phyloP scores from a whole-genome alignment of 164 flowering plant genomes.

The Stephania japonica region DNA sequence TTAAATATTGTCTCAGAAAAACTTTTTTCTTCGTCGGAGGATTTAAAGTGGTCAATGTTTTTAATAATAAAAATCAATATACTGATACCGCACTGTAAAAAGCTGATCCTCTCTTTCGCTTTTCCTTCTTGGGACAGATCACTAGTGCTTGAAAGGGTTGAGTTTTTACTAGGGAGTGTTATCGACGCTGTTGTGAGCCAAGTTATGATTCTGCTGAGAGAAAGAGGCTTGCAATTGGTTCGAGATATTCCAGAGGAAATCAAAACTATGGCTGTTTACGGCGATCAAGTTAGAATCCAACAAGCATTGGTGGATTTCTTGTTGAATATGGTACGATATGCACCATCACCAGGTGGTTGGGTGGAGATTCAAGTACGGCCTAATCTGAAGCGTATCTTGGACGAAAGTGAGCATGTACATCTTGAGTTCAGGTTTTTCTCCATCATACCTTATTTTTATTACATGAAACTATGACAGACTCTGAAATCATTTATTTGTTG shows the following conservation, averaged over 20 bases:
- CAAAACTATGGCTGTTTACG: slow-evolving; percentile 59
- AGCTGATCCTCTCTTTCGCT: background rate
- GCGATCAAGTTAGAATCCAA: slow-evolving; percentile 85
- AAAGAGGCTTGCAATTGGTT: slow-evolving; percentile 68
- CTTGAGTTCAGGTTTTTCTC: slow-evolving; percentile 71
- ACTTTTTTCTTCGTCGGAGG: background rate
- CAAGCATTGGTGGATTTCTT: slow-evolving; percentile 81
- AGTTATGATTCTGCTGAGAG: slow-evolving; percentile 69
- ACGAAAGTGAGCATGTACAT: slow-evolving; percentile 36
- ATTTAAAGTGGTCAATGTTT: background rate
- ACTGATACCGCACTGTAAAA: background rate
- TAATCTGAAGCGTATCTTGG: slow-evolving; percentile 45
- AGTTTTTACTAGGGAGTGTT: slow-evolving; percentile 71
- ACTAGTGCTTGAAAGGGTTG: slow-evolving; percentile 66
- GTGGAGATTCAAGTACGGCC: slow-evolving; percentile 84
- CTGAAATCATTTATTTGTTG: background rate
- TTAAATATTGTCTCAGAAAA: background rate
- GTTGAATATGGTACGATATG: slow-evolving; percentile 69
- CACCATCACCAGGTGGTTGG: slow-evolving; percentile 92
- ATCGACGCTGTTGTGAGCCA: slow-evolving; percentile 93
- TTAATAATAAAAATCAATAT: background rate
- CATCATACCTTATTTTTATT: slow-evolving; percentile 4
- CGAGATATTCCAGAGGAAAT: slow-evolving; percentile 91
- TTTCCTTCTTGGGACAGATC: slow-evolving; percentile 36
- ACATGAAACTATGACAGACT: background rate